phyloP scores from a whole-genome alignment of 2,329 filamentous ascomycete species.

The Fusarium sp. region DNA sequence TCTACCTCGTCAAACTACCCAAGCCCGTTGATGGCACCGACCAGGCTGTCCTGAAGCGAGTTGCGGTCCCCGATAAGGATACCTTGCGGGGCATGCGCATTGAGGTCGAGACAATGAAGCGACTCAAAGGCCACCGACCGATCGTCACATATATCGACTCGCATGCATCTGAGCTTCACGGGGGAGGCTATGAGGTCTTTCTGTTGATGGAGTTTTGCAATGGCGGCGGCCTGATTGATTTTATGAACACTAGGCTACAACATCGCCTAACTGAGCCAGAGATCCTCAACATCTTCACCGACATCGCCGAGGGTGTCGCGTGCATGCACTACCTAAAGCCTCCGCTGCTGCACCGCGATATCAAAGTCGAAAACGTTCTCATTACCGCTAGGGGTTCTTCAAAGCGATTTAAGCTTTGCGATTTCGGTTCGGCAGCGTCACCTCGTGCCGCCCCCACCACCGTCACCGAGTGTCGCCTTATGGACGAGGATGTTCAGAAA shows the following conservation, averaged over 20 bases:
- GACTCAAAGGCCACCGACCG: slow-evolving; percentile 93
- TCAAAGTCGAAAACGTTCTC: slow-evolving; percentile 98
- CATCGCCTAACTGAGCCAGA: slow-evolving; percentile 97
- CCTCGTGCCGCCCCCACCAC: slow-evolving; percentile 89
- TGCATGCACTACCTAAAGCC: slow-evolving; percentile 99
- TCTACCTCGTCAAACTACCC: slow-evolving; percentile 93
- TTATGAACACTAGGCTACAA: slow-evolving; percentile 98
- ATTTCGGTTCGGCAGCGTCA: slow-evolving; percentile 93
- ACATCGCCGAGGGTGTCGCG: slow-evolving; percentile 95
- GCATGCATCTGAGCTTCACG: slow-evolving; percentile 93
- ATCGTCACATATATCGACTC: slow-evolving; percentile 99
- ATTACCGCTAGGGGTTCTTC: slow-evolving; percentile 79
- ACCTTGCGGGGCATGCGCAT: slow-evolving; percentile 95
- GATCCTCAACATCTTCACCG: slow-evolving; percentile 96
- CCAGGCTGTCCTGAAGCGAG: slow-evolving; percentile 89
- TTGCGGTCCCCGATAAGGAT: slow-evolving; percentile 96
- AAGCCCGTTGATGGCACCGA: slow-evolving; percentile 83
- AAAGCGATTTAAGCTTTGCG: slow-evolving; percentile 93
- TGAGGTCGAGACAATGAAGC: slow-evolving; percentile 99
- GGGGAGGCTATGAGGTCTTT: slow-evolving; percentile 97
- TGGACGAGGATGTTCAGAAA: slow-evolving; percentile 97
- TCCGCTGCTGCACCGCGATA: slow-evolving; percentile 89
- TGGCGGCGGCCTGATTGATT: slow-evolving; percentile 96
- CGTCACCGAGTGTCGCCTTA: slow-evolving; percentile 88
- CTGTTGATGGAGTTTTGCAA: slow-evolving; percentile 98